phyloP scores from a whole-genome alignment of 495 filamentous ascomycete species.

The Sporormia fimetaria region DNA sequence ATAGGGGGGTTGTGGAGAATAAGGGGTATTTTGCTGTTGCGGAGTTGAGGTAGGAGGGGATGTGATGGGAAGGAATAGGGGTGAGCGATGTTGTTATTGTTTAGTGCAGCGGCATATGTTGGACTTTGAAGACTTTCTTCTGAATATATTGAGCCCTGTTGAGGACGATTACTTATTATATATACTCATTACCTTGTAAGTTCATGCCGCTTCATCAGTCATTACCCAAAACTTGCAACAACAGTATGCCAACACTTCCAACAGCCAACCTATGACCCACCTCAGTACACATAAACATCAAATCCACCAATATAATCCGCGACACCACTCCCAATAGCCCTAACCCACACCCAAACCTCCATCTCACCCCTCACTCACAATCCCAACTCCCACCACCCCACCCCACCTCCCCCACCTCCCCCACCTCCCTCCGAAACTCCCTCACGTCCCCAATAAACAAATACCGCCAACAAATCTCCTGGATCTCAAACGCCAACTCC shows the following conservation, averaged over 20 bases:
- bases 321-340: not conserved
- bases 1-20: conserved; percentile 95
- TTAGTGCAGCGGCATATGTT: too few species aligned
- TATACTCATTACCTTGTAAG: too few species aligned
- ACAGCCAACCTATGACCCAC: too few species aligned
- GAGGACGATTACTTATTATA: too few species aligned
- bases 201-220: too few species aligned
- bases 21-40: conserved; percentile 93
- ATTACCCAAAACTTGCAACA: too few species aligned
- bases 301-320: not conserved
- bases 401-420: conserved; percentile 4
- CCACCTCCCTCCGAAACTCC: conserved; percentile 20
- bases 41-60: conserved; percentile 42
- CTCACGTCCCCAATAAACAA: conserved; percentile 31
- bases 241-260: too few species aligned
- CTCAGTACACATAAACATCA: too few species aligned
- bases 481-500: conserved; percentile 35
- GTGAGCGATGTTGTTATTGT: too few species aligned
- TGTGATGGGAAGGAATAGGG: too few species aligned
- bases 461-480: conserved; percentile 35
- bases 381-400: not conserved
- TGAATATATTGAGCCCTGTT: too few species aligned
- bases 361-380: not conserved
- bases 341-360: not conserved
- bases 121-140: too few species aligned